Conservation (phyloP, 192 early-diverging fungal species). For the Rhizoclosmatium sp. region DNA sequence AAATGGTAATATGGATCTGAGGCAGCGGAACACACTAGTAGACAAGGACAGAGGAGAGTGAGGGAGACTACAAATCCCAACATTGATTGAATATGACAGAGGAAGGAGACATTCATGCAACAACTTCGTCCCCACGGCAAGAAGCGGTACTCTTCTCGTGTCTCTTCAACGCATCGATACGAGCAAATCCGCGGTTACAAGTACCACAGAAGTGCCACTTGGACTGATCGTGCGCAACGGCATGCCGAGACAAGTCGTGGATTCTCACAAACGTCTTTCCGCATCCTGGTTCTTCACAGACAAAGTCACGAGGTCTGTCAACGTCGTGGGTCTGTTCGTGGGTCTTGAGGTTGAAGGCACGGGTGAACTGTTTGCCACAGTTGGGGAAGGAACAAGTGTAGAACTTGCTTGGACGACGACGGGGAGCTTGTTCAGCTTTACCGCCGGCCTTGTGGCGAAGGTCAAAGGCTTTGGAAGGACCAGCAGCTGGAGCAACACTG, state of each 20-base stretch:
- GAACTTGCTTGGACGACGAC: conserved; percentile 2
- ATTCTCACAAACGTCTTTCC: conserved; percentile 74
- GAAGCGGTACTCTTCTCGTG: conserved; percentile 15
- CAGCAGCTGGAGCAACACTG: neutral
- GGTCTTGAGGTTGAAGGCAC: conserved; percentile 71
- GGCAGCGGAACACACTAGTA: too few species aligned
- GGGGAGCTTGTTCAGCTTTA: neutral
- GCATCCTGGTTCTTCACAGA: conserved; percentile 52
- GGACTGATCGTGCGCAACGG: conserved; percentile 25
- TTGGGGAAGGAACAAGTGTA: conserved; percentile 60
- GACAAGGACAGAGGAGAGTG: too few species aligned
- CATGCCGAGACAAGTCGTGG: conserved; percentile 76
- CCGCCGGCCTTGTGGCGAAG: conserved; percentile 5
- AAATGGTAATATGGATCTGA: too few species aligned
- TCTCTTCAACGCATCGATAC: conserved; percentile 37
- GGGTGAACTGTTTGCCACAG: conserved; percentile 70
- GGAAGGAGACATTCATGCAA: neutral
- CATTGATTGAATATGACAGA: neutral
- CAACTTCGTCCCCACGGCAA: neutral
- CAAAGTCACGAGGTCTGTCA: conserved; percentile 68
- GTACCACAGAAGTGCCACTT: conserved; percentile 33
- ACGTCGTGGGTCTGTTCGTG: conserved; percentile 68
- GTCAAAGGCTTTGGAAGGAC: neutral
- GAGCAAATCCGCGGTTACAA: conserved; percentile 36
- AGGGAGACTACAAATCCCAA: neutral